Base-by-base conservation (phyloP, 106 monocot species). In the Cymbidium sinense region DNA sequence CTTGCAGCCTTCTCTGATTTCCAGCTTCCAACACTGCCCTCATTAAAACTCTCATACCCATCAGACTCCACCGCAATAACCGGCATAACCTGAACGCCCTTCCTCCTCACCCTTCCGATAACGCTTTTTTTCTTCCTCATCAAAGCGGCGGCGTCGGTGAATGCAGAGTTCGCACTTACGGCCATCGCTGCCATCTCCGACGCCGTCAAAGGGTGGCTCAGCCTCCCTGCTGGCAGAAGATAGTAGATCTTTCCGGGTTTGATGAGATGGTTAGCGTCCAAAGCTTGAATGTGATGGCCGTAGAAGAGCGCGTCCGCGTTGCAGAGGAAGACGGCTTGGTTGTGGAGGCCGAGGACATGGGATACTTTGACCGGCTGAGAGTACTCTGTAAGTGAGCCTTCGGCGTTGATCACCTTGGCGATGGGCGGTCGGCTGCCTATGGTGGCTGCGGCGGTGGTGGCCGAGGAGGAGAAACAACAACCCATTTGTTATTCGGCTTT, bases 151-250 rank as follows among this genome's bases (percentile, higher is more conserved):
- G 61, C 61, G 34, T 5, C 34, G 58, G 77, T 0, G 10, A 80
- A 13, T 7, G 80, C 80, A 7, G 73, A 61, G 74, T 74, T 74
- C 0, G 71, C 82, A 37, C 77, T 70, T 2, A 70, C 52, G 0
- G 77, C 82, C 21, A 82, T 30, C 18, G 51, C 71, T 2, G 77
- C 77, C 77, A 82, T 70, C 21, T 82, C 82, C 5, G 37, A 20
- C 21, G 54, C 70, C 2, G 82, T 52, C 5, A 82, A 33, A 21
- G 29, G 11, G 23, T 51, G 28, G 0, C 35, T 37, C 47, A 82
- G 70, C 55, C 7, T 82, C n/a, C 12, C 25, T 0, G 13, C 55
- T n/a, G 82, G 77, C 29, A 82, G 47, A 19, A 77, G 25, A 51
- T 77, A 82, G 39, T 82, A 82, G 21, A 82, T 17, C 21, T 77